Evolutionary conservation across 2,329 filamentous ascomycete species (phyloP).

Genomic region (Fusarium globosum): DNA sequence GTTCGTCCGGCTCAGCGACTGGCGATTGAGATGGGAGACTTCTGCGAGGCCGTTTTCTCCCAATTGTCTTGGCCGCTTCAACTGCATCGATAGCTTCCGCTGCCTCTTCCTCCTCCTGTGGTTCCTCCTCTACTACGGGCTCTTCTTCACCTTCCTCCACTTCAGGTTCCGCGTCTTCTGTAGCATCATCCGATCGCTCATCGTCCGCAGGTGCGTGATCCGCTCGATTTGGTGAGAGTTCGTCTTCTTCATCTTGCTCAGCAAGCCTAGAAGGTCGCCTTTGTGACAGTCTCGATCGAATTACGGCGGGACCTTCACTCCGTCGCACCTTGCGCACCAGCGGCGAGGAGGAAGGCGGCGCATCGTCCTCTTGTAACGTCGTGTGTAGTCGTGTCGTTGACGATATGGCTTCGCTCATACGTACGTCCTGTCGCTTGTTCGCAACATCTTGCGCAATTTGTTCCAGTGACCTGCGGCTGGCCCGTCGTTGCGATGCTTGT

Average conservation of each 20-base stretch:
- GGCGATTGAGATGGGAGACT: slow-evolving; percentile 54
- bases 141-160: slow-evolving; percentile 33
- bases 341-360: slow-evolving; percentile 54
- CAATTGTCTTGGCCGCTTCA: slow-evolving; percentile 57
- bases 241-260: slow-evolving; percentile 44
- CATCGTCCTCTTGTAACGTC: slow-evolving; percentile 49
- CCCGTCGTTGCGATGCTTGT: slow-evolving; percentile 23
- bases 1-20: slow-evolving; percentile 54
- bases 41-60: slow-evolving; percentile 57
- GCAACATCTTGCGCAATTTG: slow-evolving; percentile 59
- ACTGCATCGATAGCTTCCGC: slow-evolving; percentile 58
- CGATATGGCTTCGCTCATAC: slow-evolving; percentile 49
- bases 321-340: slow-evolving; percentile 55
- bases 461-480: slow-evolving; percentile 29
- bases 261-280: slow-evolving; percentile 35
- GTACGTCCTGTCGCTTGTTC: slow-evolving; percentile 59
- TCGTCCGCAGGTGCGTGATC: slow-evolving; percentile 13
- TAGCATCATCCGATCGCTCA: slow-evolving; percentile 20
- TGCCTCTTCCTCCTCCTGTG: slow-evolving; percentile 37
- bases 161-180: slow-evolving; percentile 2
- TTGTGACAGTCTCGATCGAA: slow-evolving; percentile 46
- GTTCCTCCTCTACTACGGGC: slow-evolving; percentile 33
- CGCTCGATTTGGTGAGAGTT: slow-evolving; percentile 49
- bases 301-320: slow-evolving; percentile 48
- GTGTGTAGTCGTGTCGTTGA: slow-evolving; percentile 58